phyloP scores from a whole-genome alignment of 108 stramenopile genomes.

The Fragilaria radians region DNA sequence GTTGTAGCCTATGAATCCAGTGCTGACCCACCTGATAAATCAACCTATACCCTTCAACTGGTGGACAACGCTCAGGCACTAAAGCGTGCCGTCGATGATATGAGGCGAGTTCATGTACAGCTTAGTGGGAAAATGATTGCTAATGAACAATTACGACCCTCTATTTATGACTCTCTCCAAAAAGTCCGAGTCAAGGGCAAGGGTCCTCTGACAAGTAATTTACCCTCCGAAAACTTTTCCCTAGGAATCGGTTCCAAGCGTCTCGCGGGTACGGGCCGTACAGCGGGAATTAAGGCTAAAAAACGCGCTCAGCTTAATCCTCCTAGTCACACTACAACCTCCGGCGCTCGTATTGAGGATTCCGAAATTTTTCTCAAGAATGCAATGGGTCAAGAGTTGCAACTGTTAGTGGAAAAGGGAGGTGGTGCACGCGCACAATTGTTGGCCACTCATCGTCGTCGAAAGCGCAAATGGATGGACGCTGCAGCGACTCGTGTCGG shows the following conservation, averaged over 20 bases:
- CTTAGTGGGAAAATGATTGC: conserved; percentile 67
- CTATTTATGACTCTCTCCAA: conserved; percentile 83
- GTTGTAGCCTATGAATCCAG: conserved; percentile 47
- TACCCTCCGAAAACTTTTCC: conserved; percentile 83
- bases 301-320: conserved; percentile 70
- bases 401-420: conserved; percentile 81
- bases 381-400: conserved; percentile 83
- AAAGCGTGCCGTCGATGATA: conserved; percentile 64
- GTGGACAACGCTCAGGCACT: conserved; percentile 77
- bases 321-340: conserved; percentile 26
- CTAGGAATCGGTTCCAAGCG: conserved; percentile 81
- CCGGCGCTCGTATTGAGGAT: conserved; percentile 28
- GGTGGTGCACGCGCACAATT: conserved; percentile 80
- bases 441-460: conserved; percentile 44
- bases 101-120: conserved; percentile 69
- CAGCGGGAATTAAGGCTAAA: conserved; percentile 63
- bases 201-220: conserved; percentile 69
- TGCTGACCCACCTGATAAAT: conserved; percentile 46
- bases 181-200: conserved; percentile 56
- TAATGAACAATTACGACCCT: conserved; percentile 53
- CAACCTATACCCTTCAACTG: conserved; percentile 62
- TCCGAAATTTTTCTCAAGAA: conserved; percentile 72
- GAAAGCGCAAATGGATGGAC: conserved; percentile 63
- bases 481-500: conserved; percentile 80
- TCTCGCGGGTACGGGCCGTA: conserved; percentile 84